Base-by-base conservation (phyloP, 768 basidiomycete species). In the Multifurca ochricompacta region DNA sequence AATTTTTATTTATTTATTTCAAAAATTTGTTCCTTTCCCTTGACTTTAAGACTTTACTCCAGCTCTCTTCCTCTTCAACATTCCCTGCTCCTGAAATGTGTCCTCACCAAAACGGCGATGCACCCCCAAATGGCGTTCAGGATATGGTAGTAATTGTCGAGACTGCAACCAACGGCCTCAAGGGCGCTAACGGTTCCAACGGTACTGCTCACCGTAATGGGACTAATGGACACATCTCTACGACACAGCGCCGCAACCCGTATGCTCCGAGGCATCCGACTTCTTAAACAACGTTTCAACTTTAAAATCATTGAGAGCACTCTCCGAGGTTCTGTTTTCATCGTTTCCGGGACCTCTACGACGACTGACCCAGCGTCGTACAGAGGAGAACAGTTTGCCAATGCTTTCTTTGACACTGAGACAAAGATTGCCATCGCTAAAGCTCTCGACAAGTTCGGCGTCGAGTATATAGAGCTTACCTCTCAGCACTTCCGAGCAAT, bases 351-450 rank as follows among this genome's bases (percentile, higher is more conserved):
- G 45, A n/a, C 54, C 3, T 40, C 40, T 41, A 28, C 39, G 21
- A 14, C 19, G 34, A 42, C 39, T 56, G 18, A 65, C 28, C n/a
- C 13, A 2, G 11, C 9, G 23, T n/a, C 48, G 35, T n/a, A 40
- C 64, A 95, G 94, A 96, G 86, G 94, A 93, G 94, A 96, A 70
- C 94, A 99, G 69, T 99, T 99, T 65, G 96, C 96, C 59, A 99
- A 98, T 67, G 95, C 96, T 50, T 99, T 99, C 79, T 99, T 98
- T 69, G 95, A 96, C 68, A 93, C 92, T 68, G 92, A 94, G 77
- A 98, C 94, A 73, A 99, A 99, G 81, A 96, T 97, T 68, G 93
- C 94, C 68, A 99, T 99, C 63, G 96, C 96, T 61, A 91, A 85
- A 75, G 93, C 93, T 13, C 83, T 98, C 54, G 94, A 97, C 77